Evolutionary conservation across 768 basidiomycete genomes (phyloP).

Genomic region (Suillus discolor): DNA sequence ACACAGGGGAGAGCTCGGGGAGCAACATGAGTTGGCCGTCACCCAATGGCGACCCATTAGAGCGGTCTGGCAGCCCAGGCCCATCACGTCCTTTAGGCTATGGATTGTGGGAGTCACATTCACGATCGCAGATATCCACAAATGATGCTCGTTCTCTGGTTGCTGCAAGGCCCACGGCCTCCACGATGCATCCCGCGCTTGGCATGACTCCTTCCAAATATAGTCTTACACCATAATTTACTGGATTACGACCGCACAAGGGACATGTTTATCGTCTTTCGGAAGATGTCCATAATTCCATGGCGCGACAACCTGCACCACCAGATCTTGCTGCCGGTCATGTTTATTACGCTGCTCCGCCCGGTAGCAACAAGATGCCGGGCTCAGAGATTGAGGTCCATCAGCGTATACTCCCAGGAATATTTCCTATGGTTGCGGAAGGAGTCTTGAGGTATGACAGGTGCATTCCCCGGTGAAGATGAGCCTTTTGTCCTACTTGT

Average conservation of each 20-base stretch:
- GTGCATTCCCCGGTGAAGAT: background rate
- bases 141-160: background rate
- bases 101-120: background rate
- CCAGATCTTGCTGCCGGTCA: background rate
- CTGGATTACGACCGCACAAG: no score
- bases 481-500: background rate
- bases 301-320: background rate
- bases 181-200: background rate
- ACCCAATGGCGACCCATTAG: background rate
- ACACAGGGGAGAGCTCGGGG: background rate
- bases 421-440: conserved; percentile 21
- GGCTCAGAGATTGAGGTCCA: conserved; percentile 1
- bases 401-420: background rate
- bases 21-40: background rate
- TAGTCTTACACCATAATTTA: background rate
- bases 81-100: background rate
- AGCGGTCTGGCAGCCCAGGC: background rate
- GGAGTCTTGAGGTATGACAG: conserved; percentile 18
- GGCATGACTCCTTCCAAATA: background rate
- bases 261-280: background rate
- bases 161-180: background rate
- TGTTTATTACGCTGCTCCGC: conserved; percentile 1
- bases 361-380: conserved; percentile 7
- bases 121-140: background rate
- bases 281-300: background rate